A percentile compares a stretch with the other conserved stretches of the same genome.
These are phyloP conservation scores for Leishmania lainsoni DNA, from an alignment of 208 protist species.

Conservation along the genomic window DNA sequence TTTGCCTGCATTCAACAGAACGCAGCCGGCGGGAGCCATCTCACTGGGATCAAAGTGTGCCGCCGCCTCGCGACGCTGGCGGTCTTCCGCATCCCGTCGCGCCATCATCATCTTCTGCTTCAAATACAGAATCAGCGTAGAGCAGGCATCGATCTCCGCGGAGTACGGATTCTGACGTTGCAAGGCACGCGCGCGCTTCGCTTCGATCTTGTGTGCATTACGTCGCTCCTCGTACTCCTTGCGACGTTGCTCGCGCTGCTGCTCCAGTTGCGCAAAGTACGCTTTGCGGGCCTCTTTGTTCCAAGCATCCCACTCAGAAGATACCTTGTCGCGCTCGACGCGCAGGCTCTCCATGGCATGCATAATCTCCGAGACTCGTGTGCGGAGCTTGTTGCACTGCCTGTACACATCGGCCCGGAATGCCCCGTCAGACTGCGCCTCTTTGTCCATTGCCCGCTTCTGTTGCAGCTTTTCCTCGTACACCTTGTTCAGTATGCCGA, in stretches of 20 bases:
- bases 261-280: conserved; percentile 64
- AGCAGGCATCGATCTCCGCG: conserved; percentile 61
- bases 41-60: conserved; percentile 66
- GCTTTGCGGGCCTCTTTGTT: conserved; percentile 56
- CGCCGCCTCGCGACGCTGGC: conserved; percentile 44
- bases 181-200: conserved; percentile 54
- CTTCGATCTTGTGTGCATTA: conserved; percentile 61
- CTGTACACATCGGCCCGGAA: conserved; percentile 57
- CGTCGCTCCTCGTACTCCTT: conserved; percentile 47
- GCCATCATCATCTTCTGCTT: conserved; percentile 68
- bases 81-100: conserved; percentile 63
- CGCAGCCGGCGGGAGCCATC: conserved; percentile 58
- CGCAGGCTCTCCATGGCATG: conserved; percentile 54
- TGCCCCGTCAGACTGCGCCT: conserved; percentile 38
- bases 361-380: conserved; percentile 41
- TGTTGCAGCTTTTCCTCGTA: conserved; percentile 59
- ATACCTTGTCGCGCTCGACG: conserved; percentile 44
- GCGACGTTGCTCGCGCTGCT: conserved; percentile 57
- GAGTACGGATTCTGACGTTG: conserved; percentile 67
- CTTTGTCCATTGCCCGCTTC: conserved; percentile 57
- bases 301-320: conserved; percentile 66
- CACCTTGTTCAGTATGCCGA: conserved; percentile 62
- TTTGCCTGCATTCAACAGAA: conserved; percentile 75
- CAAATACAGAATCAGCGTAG: conserved; percentile 62
- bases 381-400: conserved; percentile 54